A percentile compares a stretch with the other conserved stretches of the same genome.
Conservation (phyloP, 352 stramenopile species). For the Pythium guiyangense region DNA sequence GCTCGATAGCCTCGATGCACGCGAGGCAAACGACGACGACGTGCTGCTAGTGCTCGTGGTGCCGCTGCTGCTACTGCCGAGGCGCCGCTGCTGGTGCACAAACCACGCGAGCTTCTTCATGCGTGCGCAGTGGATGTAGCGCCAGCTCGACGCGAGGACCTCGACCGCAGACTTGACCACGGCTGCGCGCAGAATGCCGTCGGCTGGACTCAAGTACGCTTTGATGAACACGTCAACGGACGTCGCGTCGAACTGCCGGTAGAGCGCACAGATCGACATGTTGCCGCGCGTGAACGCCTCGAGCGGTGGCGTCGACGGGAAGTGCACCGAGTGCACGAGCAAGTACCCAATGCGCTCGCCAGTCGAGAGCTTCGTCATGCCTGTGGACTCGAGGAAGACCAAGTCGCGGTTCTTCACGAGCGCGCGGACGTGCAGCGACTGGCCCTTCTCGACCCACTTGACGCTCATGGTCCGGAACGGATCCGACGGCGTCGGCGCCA, state of each 20-base stretch:
- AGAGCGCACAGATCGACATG: conserved; percentile 54
- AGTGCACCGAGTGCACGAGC: conserved; percentile 59
- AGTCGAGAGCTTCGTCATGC: conserved; percentile 31
- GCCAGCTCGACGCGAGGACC: conserved; percentile 23
- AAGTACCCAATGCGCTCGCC: conserved; percentile 60
- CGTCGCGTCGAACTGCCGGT: conserved; percentile 29
- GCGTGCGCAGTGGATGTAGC: conserved; percentile 42
- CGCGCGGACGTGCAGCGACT: conserved; percentile 33
- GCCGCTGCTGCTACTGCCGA: too few species aligned
- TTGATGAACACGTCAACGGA: conserved; percentile 19
- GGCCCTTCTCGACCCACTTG: conserved; percentile 54
- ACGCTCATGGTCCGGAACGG: conserved; percentile 50
- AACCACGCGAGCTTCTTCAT: conserved; percentile 65
- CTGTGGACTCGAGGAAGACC: conserved; percentile 50
- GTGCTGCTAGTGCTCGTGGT: too few species aligned
- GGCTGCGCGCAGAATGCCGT: conserved; percentile 38
- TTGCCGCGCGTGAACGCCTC: conserved; percentile 31
- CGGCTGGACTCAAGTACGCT: conserved; percentile 24
- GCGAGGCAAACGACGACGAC: too few species aligned
- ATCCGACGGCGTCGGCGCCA: conserved; percentile 27
- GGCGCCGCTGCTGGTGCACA: too few species aligned
- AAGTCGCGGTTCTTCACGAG: conserved; percentile 56
- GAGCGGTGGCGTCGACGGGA: conserved; percentile 35
- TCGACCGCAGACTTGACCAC: conserved; percentile 32
- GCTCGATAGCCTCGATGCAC: too few species aligned